These are phyloP conservation scores for Cornus kousa DNA, from an alignment of 148 eudicot genomes.

Conservation along the genomic window DNA sequence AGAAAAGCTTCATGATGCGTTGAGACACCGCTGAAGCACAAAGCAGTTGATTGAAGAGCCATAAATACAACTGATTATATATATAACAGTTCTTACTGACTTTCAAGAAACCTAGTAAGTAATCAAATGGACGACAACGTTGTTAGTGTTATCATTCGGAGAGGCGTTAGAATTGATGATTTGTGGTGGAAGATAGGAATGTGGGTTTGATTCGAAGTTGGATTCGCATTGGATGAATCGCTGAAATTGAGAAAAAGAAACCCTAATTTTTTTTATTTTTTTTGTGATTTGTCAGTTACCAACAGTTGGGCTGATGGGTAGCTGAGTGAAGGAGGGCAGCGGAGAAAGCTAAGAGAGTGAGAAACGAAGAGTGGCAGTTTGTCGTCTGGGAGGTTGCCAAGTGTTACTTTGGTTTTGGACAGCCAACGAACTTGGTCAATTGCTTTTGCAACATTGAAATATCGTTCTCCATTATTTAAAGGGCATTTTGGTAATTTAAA, in stretches of 20 bases:
- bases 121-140: not conserved
- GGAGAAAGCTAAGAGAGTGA: slow-evolving; percentile 14
- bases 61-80: slow-evolving; percentile 12
- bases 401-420: not conserved
- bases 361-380: not conserved
- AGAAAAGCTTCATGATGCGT: slow-evolving; percentile 21
- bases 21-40: slow-evolving; percentile 37
- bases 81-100: not conserved
- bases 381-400: not conserved
- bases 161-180: not conserved
- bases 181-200: not conserved
- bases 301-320: not conserved
- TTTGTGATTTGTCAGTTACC: not conserved
- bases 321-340: not conserved
- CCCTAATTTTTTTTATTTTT: not conserved
- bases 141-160: not conserved
- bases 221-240: slow-evolving; percentile 8
- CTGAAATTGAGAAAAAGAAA: not conserved
- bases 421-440: not conserved
- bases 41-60: slow-evolving; percentile 49
- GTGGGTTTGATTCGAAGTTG: not conserved
- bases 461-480: not conserved
- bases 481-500: not conserved
- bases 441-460: not conserved
- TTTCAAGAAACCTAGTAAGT: not conserved